Evolutionary conservation across 192 early-diverging fungal genomes (phyloP), one percentile per base, ranked within the genome.

Genomic region (Gamsiella multidivaricata): DNA sequence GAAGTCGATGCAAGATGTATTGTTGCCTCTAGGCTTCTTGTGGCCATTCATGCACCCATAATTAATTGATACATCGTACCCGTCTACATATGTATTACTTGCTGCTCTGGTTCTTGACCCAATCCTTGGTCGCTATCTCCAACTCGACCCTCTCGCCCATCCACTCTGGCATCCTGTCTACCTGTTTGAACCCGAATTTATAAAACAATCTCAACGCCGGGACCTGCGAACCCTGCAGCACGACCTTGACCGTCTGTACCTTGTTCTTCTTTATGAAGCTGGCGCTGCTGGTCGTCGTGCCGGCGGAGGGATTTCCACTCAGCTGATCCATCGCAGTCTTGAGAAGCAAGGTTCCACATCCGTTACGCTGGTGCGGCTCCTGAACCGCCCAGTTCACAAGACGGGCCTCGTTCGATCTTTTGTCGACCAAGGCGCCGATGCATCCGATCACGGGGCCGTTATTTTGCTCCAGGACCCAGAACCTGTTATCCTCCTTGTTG

Each of bases 131-230:
- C 7, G 9, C 17, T 20, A 76, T 62, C 59, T 76, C 73, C 58
- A 76, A 15, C 14, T 57, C 53, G 2, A 76, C 73, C 17, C 43
- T 61, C 59, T 76, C 73, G 3, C 73, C 65, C 59, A 76, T 36
- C 73, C 64, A 68, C 37, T 76, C 73, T 10, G 73, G 73, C 1
- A n/a, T 54, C n/a, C 73, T 52, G 15, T 68, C 73, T 8, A 57
- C 0, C 15, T 76, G 73, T 5, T 33, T 22, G 53, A 76, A 76
- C 11, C 73, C 73, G 49, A 68, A 58, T 37, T 62, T 67, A 54
- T 76, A 52, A 42, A 62, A 68, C 49, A 76, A 41, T n/a, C 73
- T 66, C 59, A 76, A 52, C 0, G 73, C 73, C 0, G 73, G 34
- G 0, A 76, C 52, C 23, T 76, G 73, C 14, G 26, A 56, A 9